Evolutionary conservation across 495 filamentous ascomycete genomes (phyloP).

Genomic region (Aspergillus taichungensis): DNA sequence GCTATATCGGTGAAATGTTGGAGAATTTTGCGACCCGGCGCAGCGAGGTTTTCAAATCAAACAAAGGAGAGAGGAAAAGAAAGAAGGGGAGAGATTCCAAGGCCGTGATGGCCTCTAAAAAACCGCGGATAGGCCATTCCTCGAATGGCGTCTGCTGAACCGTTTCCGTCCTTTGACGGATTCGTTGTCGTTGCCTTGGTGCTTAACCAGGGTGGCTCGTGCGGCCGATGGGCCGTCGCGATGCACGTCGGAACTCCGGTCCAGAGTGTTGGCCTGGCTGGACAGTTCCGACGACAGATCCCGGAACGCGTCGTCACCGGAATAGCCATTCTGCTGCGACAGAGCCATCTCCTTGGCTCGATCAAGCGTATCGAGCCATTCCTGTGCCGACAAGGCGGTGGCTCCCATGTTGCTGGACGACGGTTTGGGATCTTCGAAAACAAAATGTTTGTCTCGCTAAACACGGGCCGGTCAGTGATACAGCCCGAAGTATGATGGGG

Average conservation of each 20-base stretch:
- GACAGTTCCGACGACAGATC: slow-evolving; percentile 65
- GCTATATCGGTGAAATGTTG: slow-evolving; percentile 6
- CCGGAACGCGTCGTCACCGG: slow-evolving; percentile 59
- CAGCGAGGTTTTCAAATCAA: slow-evolving; percentile 3
- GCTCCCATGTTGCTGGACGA: slow-evolving; percentile 38
- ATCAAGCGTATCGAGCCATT: slow-evolving; percentile 83
- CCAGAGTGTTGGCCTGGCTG: slow-evolving; percentile 69
- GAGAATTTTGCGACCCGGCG: slow-evolving; percentile 11
- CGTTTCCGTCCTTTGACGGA: slow-evolving; percentile 59
- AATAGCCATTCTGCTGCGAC: slow-evolving; percentile 60
- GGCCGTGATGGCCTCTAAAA: slow-evolving; percentile 40
- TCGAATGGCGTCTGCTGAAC: slow-evolving; percentile 84
- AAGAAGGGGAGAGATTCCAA: slow-evolving; percentile 4
- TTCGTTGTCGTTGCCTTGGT: slow-evolving; percentile 42
- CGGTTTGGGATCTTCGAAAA: slow-evolving; percentile 83
- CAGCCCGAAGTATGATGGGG: not conserved
- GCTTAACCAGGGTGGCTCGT: slow-evolving; percentile 41
- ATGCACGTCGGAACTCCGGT: slow-evolving; percentile 36
- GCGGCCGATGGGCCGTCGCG: slow-evolving; percentile 26
- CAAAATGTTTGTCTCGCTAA: slow-evolving; percentile 81
- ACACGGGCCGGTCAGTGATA: slow-evolving; percentile 11
- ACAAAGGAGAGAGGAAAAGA: slow-evolving; percentile 3
- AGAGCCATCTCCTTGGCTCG: slow-evolving; percentile 72
- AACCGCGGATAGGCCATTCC: slow-evolving; percentile 77
- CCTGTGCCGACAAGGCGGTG: slow-evolving; percentile 51